phyloP scores from a whole-genome alignment of 2,329 filamentous ascomycete species.

The Pseudocercospora pini-densiflorae region DNA sequence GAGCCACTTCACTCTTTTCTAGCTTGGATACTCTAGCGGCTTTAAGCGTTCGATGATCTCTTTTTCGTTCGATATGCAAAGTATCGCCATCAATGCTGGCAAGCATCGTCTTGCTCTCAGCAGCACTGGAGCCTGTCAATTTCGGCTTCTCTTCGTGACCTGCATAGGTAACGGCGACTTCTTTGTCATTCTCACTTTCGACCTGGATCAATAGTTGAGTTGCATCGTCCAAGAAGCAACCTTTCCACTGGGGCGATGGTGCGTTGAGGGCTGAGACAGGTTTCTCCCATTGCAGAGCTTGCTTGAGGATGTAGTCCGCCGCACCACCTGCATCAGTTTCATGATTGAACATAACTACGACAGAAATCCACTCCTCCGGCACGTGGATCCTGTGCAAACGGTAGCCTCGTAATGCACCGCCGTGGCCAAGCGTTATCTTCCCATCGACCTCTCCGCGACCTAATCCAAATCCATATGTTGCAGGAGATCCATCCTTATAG shows the following conservation, averaged over 20 bases:
- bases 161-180: constrained; percentile 20
- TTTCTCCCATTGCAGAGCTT: constrained; percentile 33
- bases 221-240: constrained; percentile 46
- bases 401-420: constrained; percentile 50
- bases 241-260: constrained; percentile 37
- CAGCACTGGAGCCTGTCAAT: constrained; percentile 19
- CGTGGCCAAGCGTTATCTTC: constrained; percentile 43
- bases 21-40: background rate
- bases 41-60: constrained; percentile 28
- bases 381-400: constrained; percentile 44
- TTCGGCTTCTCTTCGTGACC: constrained; percentile 12
- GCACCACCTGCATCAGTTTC: constrained; percentile 39
- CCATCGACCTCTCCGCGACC: constrained; percentile 31
- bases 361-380: constrained; percentile 42
- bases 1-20: background rate
- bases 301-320: constrained; percentile 40
- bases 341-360: constrained; percentile 49
- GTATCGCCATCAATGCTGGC: constrained; percentile 40
- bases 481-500: constrained; percentile 43
- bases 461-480: constrained; percentile 47
- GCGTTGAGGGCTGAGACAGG: constrained; percentile 21
- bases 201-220: constrained; percentile 42
- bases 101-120: constrained; percentile 33
- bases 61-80: constrained; percentile 24
- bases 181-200: constrained; percentile 27